Evolutionary conservation across 257 asterid species (phyloP).

Genomic region (Verbascum thapsus): DNA sequence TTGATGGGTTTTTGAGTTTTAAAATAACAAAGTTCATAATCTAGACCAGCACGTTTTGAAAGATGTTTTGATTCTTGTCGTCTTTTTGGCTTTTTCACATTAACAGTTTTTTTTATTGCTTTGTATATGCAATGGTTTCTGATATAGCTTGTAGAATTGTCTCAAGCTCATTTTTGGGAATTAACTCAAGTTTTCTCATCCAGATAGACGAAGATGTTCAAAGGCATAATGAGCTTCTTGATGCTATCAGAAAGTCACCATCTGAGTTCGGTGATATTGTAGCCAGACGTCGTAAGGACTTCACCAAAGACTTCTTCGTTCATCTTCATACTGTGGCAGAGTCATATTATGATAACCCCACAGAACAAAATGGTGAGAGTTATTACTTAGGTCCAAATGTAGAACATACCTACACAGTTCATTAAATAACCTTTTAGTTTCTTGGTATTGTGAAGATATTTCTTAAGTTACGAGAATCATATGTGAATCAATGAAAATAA

Average conservation of each 20-base stretch:
- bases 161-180: constrained; percentile 15
- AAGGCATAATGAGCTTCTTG: constrained; percentile 82
- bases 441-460: constrained; percentile 12
- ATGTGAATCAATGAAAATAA: too few species aligned
- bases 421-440: constrained; percentile 4
- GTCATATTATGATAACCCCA: constrained; percentile 69
- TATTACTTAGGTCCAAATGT: not conserved
- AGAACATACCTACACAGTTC: constrained; percentile 3
- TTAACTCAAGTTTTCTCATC: constrained; percentile 26
- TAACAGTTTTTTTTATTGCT: not conserved
- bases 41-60: not conserved
- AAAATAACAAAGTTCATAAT: not conserved
- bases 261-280: constrained; percentile 74
- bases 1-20: constrained; percentile 1
- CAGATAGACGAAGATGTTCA: constrained; percentile 85
- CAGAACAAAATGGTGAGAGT: constrained; percentile 78
- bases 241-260: constrained; percentile 58
- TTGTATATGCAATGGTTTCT: too few species aligned
- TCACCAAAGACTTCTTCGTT: constrained; percentile 85
- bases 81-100: not conserved
- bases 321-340: constrained; percentile 82
- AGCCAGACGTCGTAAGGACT: constrained; percentile 88
- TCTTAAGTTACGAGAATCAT: constrained; percentile 8
- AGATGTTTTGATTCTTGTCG: constrained; percentile 1
- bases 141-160: constrained; percentile 6